phyloP scores from a whole-genome alignment of 1,284 basidiomycete genomes.

The Lentinus polychrous region DNA sequence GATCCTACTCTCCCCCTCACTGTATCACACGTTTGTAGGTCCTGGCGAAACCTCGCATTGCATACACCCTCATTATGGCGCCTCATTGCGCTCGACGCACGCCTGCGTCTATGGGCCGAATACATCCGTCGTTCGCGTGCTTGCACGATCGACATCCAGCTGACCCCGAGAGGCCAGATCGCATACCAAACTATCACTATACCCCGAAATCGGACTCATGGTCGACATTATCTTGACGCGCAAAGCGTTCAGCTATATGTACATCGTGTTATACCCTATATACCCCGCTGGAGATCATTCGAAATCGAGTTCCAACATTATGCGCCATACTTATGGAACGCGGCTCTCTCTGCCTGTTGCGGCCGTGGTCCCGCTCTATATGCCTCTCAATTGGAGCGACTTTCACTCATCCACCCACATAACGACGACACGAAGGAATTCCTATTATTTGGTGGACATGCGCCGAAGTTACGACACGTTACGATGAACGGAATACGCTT shows the following conservation, averaged over 20 bases:
- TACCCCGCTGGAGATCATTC: constrained; percentile 53
- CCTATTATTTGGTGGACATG: constrained; percentile 51
- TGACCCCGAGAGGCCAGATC: constrained; percentile 20
- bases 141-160: constrained; percentile 51
- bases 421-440: constrained; percentile 67
- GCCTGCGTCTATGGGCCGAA: constrained; percentile 50
- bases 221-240: constrained; percentile 33
- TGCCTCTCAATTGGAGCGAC: constrained; percentile 43
- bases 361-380: constrained; percentile 27
- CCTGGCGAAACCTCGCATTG: constrained; percentile 53
- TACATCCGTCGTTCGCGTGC: constrained; percentile 49
- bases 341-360: constrained; percentile 46
- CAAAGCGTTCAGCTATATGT: constrained; percentile 52
- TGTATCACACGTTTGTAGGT: constrained; percentile 57
- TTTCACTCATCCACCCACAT: constrained; percentile 48
- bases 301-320: constrained; percentile 48
- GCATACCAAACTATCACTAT: not conserved
- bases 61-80: constrained; percentile 56
- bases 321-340: constrained; percentile 58
- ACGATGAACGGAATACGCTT: constrained; percentile 58
- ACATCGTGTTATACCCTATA: constrained; percentile 44
- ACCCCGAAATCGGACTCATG: constrained; percentile 13
- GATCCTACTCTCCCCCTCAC: constrained; percentile 48
- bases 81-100: constrained; percentile 40
- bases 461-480: constrained; percentile 46